Base-by-base conservation (phyloP, 2,329 filamentous ascomycete genomes). In the Dactylellina drechsleri region DNA sequence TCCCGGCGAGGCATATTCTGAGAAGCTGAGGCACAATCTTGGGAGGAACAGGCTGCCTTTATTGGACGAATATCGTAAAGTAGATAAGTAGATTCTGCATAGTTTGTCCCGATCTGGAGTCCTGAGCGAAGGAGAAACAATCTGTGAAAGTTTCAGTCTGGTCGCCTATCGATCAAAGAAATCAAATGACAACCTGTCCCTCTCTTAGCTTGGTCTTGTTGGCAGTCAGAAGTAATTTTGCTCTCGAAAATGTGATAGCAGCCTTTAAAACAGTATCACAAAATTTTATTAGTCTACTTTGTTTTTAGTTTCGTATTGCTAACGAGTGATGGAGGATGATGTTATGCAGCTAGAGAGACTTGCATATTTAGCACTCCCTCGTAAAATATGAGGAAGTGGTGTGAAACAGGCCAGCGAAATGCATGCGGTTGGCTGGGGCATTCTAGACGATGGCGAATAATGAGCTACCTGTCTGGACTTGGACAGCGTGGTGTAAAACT, bases 341-440 rank as follows among this genome's bases (percentile, higher is more conserved):
- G 56, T 36, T 61, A 70, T 70, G 66, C 66, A 70, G 40, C 66
- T 62, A 62, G 66, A 70, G 66, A 49, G 40, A 57, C 61, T 41
- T 62, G 66, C 66, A 70, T 70, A 53, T 57, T 57, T 70, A 56
- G 57, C 66, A 49, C 49, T 70, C 23, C 23, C 23, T 23, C 56
- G 36, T 68, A 36, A 70, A 70, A 61, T 49, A 53, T 50, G 57
- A 57, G 56, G 50, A 49, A 54, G 43, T 47, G 28, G 28, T 26
- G 53, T n/a, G 31, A 57, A 15, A 28, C 28, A 15, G 16, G 49
- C 56, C 65, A 53, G 45, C 40, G 45, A 43, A 73, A 73, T 61
- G 49, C 68, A 61, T 66, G 64, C 61, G 54, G 20, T 64, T 53
- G 56, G 49, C 43, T 40, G 53, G 59, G 45, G 47, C 43, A 47